Percentiles rank a stretch among this genome's conserved stretches.
Evolutionary conservation across 345 rosid species (phyloP).

Genomic region (Salix suchowensis): DNA sequence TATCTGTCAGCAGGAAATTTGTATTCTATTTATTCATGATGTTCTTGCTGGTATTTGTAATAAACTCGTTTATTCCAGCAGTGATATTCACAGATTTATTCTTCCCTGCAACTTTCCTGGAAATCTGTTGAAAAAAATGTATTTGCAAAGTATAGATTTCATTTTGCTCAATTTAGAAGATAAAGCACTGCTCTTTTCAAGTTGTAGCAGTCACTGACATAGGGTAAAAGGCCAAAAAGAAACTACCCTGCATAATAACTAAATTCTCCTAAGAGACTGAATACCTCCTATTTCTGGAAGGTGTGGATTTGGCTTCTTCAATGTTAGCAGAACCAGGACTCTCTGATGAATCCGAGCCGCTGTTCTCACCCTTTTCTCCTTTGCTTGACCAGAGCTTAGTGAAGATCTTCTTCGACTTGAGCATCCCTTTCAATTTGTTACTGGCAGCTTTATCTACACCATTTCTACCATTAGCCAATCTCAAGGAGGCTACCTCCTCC

Average conservation of each 20-base stretch:
- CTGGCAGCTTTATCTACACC: constrained; percentile 37
- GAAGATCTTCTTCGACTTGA: constrained; percentile 61
- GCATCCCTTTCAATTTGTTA: constrained; percentile 61
- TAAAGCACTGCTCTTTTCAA: constrained; percentile 16
- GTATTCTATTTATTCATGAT: too few relatives aligned
- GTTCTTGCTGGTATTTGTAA: not conserved
- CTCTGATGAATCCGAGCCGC: constrained; percentile 81
- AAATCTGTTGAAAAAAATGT: not conserved
- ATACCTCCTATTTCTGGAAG: constrained; percentile 63
- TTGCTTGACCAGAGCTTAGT: constrained; percentile 51
- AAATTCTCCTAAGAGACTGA: constrained; percentile 55
- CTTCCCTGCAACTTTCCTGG: not conserved
- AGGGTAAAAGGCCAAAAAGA: not conserved
- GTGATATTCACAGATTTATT: not conserved
- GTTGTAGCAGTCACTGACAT: constrained; percentile 13
- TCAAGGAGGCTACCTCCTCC: constrained; percentile 56
- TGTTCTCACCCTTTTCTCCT: constrained; percentile 52
- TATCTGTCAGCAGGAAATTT: too few relatives aligned
- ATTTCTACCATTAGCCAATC: constrained; percentile 35
- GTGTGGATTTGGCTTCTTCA: constrained; percentile 53
- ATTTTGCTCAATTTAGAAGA: constrained; percentile 16
- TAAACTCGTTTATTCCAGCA: not conserved
- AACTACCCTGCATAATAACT: constrained; percentile 1
- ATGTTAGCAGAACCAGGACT: constrained; percentile 56
- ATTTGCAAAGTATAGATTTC: constrained; percentile 21